A percentile compares a stretch with the other conserved stretches of the same genome.
phyloP scores from a whole-genome alignment of 2,329 filamentous ascomycete genomes.

The Colletotrichum sp. region DNA sequence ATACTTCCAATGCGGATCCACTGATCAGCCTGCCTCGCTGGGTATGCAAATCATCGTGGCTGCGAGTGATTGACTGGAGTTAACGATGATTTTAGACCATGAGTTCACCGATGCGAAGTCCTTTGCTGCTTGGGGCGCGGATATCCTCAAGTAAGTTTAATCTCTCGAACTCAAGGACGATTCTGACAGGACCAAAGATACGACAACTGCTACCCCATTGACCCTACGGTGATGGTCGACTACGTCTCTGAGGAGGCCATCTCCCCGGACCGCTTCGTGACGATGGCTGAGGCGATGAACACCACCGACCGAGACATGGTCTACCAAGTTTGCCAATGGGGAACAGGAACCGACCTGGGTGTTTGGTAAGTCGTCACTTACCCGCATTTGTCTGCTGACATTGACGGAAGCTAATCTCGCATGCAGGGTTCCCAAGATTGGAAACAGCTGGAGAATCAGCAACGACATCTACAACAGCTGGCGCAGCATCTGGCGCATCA shows the following conservation, averaged over 20 bases:
- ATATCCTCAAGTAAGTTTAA: slow-evolving; percentile 53
- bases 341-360: slow-evolving; percentile 50
- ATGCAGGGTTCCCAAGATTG: slow-evolving; percentile 23
- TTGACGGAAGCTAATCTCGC: not conserved
- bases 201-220: slow-evolving; percentile 53
- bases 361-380: slow-evolving; percentile 37
- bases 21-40: slow-evolving; percentile 46
- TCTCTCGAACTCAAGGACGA: fast-evolving
- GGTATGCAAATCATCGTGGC: slow-evolving; percentile 29
- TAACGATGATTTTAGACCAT: slow-evolving; percentile 30
- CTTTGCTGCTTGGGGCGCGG: slow-evolving; percentile 48
- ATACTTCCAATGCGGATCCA: slow-evolving; percentile 48
- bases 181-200: slow-evolving; percentile 33
- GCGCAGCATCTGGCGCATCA: slow-evolving; percentile 55
- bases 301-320: slow-evolving; percentile 44
- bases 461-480: slow-evolving; percentile 59
- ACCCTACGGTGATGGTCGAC: slow-evolving; percentile 45
- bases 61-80: not conserved
- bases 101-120: slow-evolving; percentile 45
- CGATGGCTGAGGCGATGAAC: slow-evolving; percentile 49
- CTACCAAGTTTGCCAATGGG: slow-evolving; percentile 60
- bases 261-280: slow-evolving; percentile 45
- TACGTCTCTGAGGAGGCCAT: slow-evolving; percentile 41
- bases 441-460: slow-evolving; percentile 55
- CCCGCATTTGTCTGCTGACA: not conserved